A percentile compares a stretch with the other conserved stretches of the same genome.
These are phyloP conservation scores for Suhomyces maxii DNA, from an alignment of 1,139 yeast genomes.

Conservation along the genomic window DNA sequence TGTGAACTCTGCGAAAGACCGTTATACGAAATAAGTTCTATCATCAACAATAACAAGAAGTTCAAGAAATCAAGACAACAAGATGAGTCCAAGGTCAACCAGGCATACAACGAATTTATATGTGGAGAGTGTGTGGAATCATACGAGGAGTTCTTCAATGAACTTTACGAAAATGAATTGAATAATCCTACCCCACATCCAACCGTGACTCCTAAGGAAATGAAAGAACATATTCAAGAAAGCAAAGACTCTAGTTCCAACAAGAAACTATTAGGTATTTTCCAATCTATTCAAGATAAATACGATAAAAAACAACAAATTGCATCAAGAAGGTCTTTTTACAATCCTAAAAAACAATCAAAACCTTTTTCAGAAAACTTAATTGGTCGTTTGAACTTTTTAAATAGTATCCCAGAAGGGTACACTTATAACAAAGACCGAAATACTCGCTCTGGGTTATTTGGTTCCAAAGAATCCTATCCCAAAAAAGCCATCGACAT, in stretches of 20 bases:
- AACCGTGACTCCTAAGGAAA: neutral
- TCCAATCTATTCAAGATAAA: slow-evolving; percentile 24
- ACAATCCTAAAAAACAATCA: slow-evolving; percentile 13
- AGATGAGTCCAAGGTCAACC: slow-evolving; percentile 10
- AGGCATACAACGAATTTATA: slow-evolving; percentile 51
- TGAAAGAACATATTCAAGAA: neutral
- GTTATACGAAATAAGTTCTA: slow-evolving; percentile 59
- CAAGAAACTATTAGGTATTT: slow-evolving; percentile 23
- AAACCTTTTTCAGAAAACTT: slow-evolving; percentile 26
- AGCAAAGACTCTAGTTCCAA: slow-evolving; percentile 1
- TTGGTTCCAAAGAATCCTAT: slow-evolving; percentile 5
- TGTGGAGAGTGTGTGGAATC: slow-evolving; percentile 63
- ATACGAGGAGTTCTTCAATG: slow-evolving; percentile 54
- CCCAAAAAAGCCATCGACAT: slow-evolving; percentile 17
- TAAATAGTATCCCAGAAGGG: slow-evolving; percentile 22
- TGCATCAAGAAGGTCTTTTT: slow-evolving; percentile 14
- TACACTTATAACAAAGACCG: slow-evolving; percentile 10
- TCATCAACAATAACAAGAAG: slow-evolving; percentile 28
- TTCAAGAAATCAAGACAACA: slow-evolving; percentile 10
- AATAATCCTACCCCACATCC: neutral
- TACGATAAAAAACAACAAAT: slow-evolving; percentile 13
- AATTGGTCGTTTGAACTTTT: slow-evolving; percentile 24
- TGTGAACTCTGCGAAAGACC: slow-evolving; percentile 71
- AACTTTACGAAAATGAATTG: slow-evolving; percentile 21
- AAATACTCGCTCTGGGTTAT: slow-evolving; percentile 5